Conservation (phyloP, 176 grass and related monocot genomes). For the Juncus inflexus region DNA sequence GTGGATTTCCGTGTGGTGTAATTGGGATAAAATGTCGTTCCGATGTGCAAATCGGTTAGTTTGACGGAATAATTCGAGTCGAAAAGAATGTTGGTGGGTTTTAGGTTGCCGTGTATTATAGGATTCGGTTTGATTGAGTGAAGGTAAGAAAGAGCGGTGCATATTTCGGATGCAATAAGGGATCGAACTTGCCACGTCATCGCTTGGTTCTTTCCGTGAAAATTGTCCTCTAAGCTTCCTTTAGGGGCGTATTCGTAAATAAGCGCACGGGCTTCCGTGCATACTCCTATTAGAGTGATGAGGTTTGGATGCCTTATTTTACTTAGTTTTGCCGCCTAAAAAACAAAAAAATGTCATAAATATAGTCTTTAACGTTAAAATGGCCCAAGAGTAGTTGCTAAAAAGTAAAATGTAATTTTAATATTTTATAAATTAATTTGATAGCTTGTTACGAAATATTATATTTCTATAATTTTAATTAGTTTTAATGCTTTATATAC, state of each 20-base stretch:
- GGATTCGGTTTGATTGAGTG: conserved; percentile 30
- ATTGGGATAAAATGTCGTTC: not conserved
- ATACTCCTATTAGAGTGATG: conserved; percentile 41
- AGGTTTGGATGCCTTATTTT: conserved; percentile 39
- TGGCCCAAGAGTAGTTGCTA: not conserved
- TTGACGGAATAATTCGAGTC: conserved; percentile 30
- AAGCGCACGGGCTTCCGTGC: conserved; percentile 43
- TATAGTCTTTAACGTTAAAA: not conserved
- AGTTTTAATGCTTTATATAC: not conserved
- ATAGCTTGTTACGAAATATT: too few species aligned
- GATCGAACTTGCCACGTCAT: conserved; percentile 57
- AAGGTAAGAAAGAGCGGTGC: conserved; percentile 43
- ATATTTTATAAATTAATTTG: too few species aligned
- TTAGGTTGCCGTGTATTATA: conserved; percentile 48
- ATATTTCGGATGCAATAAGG: conserved; percentile 33
- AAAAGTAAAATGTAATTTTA: too few species aligned
- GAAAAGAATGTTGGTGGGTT: conserved; percentile 50
- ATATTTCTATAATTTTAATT: not conserved
- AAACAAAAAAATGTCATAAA: conserved; percentile 3
- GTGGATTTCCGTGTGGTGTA: conserved; percentile 9
- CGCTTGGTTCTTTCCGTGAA: conserved; percentile 19
- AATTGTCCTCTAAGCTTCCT: conserved; percentile 45
- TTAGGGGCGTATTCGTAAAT: conserved; percentile 44
- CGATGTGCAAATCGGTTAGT: conserved; percentile 37
- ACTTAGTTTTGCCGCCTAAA: conserved; percentile 28